These are phyloP conservation scores for Hypocreales sp. DNA, from an alignment of 2,329 filamentous ascomycete species.

Conservation along the genomic window DNA sequence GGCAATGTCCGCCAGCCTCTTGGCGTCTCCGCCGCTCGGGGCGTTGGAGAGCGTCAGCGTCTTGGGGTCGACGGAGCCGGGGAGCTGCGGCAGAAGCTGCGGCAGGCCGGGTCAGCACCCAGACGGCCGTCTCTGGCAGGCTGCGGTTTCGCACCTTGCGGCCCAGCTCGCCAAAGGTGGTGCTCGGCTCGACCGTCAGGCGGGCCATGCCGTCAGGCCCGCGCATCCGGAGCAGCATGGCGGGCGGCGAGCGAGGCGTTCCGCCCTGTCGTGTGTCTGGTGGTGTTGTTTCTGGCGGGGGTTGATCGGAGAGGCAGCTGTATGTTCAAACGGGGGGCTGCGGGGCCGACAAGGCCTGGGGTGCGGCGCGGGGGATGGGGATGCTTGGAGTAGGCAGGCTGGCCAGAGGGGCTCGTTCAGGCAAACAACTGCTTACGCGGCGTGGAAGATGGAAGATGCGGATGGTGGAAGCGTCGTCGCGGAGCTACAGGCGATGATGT, in stretches of 20 bases:
- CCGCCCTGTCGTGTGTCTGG: background rate
- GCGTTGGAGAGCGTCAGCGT: slow-evolving; percentile 47
- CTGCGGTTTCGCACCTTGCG: slow-evolving; percentile 25
- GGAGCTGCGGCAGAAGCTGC: slow-evolving; percentile 43
- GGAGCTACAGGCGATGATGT: background rate
- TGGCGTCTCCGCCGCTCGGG: slow-evolving; percentile 41
- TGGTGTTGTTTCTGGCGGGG: too few relatives aligned
- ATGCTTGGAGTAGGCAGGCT: background rate
- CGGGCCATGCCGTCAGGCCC: slow-evolving; percentile 89
- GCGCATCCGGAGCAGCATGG: slow-evolving; percentile 74
- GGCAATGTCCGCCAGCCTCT: slow-evolving; percentile 41
- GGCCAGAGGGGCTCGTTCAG: too few relatives aligned
- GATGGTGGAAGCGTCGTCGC: background rate
- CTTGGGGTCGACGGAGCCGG: slow-evolving; percentile 42
- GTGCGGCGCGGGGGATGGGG: background rate
- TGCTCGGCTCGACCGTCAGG: slow-evolving; percentile 57
- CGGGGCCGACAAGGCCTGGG: too few relatives aligned
- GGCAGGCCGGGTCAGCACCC: background rate
- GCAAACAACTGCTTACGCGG: background rate
- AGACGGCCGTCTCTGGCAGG: background rate
- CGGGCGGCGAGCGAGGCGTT: slow-evolving; percentile 8
- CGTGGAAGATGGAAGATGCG: slow-evolving; percentile 5
- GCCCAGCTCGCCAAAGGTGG: slow-evolving; percentile 53
- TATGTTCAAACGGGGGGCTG: too few relatives aligned
- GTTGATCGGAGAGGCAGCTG: too few relatives aligned